Evolutionary conservation across 179 eudicot species (phyloP), one percentile per base, ranked within the genome.

Genomic region (Nepenthes alata): DNA sequence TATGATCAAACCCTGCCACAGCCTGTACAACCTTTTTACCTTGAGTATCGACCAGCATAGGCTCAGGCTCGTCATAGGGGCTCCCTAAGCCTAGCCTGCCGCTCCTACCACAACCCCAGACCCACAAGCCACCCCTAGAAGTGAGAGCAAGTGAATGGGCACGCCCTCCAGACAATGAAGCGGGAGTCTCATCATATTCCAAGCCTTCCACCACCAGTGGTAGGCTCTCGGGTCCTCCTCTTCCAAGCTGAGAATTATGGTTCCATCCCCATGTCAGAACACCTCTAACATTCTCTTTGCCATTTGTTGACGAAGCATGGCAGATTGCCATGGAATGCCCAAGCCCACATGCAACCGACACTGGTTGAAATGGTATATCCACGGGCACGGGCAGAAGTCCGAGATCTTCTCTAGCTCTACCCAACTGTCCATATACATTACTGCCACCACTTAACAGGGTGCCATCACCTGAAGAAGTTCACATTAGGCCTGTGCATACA

Each of bases 221-320:
- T 48, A 80, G 53, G 77, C 68, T 75, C 34, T 76, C 80, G 0
- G 78, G 81, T 16, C 99, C 97, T 51, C 55, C 59, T 69, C 99
- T 85, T 50, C 99, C 99, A 4, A 90, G 97, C 75, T 94, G 96
- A 70, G 78, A 80, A 74, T 69, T 78, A 63, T 70, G 80, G 63
- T 87, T 87, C 99, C 99, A 94, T 63, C 99, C 99, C 99, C 99
- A 94, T 44, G 97, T 86, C 49, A 80, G 54, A 51, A 72, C 61
- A 39, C 73, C 56, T 35, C 59, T 48, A 37, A 64, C 67, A 35
- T 58, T 61, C 41, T 63, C 71, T 14, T 56, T 58, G 6, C 55
- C 63, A 2, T 62, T 71, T 34, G 80, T 34, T 15, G 68, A 35
- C 55, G 51, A 60, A 61, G 34, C 58, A 51, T 75, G 69, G 74